phyloP scores from a whole-genome alignment of 2,329 filamentous ascomycete genomes.

The Magnaporthiopsis poae region DNA sequence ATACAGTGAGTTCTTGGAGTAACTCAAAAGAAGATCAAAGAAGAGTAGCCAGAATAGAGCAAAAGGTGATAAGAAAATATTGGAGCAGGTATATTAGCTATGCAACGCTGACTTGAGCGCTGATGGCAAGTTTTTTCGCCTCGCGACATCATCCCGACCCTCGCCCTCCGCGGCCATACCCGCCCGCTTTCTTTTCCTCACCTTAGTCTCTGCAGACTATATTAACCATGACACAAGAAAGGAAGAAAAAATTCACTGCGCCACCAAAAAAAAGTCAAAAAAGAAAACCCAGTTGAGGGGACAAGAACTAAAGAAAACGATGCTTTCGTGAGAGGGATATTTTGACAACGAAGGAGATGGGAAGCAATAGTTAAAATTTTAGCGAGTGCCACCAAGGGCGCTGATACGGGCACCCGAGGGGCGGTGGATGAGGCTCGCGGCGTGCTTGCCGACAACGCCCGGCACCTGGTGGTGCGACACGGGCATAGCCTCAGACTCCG shows the following conservation, averaged over 20 bases:
- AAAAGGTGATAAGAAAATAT: background rate
- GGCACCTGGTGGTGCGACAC: slow-evolving; percentile 33
- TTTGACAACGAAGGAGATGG: background rate
- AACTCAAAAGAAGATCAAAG: background rate
- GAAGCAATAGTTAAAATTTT: background rate
- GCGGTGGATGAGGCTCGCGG: slow-evolving; percentile 48
- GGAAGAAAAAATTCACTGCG: background rate
- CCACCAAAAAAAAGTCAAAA: background rate
- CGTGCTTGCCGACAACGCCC: slow-evolving; percentile 46
- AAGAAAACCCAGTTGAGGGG: background rate
- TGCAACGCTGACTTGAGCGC: background rate
- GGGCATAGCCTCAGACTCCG: slow-evolving; percentile 34
- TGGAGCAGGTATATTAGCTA: slow-evolving; percentile 1
- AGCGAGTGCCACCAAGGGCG: slow-evolving; percentile 47
- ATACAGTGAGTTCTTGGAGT: background rate
- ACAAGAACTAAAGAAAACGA: background rate
- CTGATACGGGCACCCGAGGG: slow-evolving; percentile 55
- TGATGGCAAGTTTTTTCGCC: background rate
- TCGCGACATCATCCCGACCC: background rate
- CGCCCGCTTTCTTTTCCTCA: background rate
- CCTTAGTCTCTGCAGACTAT: background rate
- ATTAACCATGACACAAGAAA: background rate
- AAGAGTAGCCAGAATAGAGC: background rate
- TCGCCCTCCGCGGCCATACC: background rate
- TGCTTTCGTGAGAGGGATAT: background rate